These are phyloP conservation scores for Pseudogymnoascus sp. DNA, from an alignment of 2,329 filamentous ascomycete species.

Conservation along the genomic window DNA sequence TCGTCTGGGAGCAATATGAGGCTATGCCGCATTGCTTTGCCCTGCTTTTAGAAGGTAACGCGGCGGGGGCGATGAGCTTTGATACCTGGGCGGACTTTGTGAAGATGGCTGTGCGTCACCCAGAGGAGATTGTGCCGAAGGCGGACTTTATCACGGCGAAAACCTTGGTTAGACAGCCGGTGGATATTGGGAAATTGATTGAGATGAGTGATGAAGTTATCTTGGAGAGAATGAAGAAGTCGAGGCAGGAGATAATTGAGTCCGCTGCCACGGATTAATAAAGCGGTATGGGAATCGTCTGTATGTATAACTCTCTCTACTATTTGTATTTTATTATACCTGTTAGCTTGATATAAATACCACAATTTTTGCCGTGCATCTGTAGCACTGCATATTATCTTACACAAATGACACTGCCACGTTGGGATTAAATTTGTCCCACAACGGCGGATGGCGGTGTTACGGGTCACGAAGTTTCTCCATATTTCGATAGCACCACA, in stretches of 20 bases:
- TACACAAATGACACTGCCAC: too few species aligned
- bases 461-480: too few species aligned
- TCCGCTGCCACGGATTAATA: neutral
- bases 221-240: conserved; percentile 31
- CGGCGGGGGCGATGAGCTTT: conserved; percentile 45
- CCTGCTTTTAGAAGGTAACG: conserved; percentile 43
- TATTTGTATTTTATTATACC: neutral
- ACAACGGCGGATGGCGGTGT: too few species aligned
- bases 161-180: conserved; percentile 42
- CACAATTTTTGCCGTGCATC: too few species aligned
- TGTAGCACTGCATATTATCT: too few species aligned
- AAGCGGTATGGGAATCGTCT: neutral
- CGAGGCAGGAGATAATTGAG: conserved; percentile 22
- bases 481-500: too few species aligned
- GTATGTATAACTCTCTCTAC: neutral
- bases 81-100: conserved; percentile 52
- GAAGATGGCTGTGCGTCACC: conserved; percentile 28
- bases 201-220: conserved; percentile 40
- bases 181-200: conserved; percentile 39
- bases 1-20: conserved; percentile 67
- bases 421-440: too few species aligned
- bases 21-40: conserved; percentile 75
- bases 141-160: conserved; percentile 44
- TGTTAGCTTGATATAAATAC: neutral
- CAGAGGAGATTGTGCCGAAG: conserved; percentile 26